Evolutionary conservation across 805 yeast genomes (phyloP), one percentile per base, ranked within the genome.

Genomic region (Kuraishia piskuri): DNA sequence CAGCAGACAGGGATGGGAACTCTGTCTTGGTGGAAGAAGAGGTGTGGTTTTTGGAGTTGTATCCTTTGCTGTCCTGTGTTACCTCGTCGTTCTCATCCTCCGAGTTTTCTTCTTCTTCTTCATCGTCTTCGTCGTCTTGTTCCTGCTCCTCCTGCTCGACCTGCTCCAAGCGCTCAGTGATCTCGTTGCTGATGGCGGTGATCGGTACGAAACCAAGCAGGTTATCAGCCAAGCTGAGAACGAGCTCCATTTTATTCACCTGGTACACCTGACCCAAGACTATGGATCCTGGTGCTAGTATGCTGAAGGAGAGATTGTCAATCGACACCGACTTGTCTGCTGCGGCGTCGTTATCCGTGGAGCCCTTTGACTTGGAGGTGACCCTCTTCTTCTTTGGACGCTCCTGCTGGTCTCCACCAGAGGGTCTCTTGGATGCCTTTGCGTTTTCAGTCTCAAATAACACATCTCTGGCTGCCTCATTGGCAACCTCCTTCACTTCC

Each of bases 401-500:
- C 45, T 65, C 65, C 5, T 55, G 44, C 66, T 25, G 40, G 46
- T 21, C 45, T 14, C 46, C 22, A 23, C 48, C 53, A 25, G 60
- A 24, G 14, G 22, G 21, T 9, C 50, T 46, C 24, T 40, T 21
- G n/a, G 47, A 25, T 22, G n/a, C 21, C 20, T 45, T 46, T 25
- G 24, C 37, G 19, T 25, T 52, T 48, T 58, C 53, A 49, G 64
- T 24, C 56, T 71, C 92, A 57, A 88, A 88, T 50, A 91, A 72
- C 46, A 88, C 94, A 70, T 94, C 99, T 57, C 80, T 81, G 22
- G 91, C 84, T 50, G 92, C 99, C 68, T 92, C 96, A 65, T 90
- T 90, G 46, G 96, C 85, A 51, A 92, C 92, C 65, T 90, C 94
- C 67, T 90, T 90, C 59, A 90, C 83, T 70, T 94, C 99, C 59